Evolutionary conservation across 768 basidiomycete species (phyloP).

Genomic region (Rhodotorula graminis): DNA sequence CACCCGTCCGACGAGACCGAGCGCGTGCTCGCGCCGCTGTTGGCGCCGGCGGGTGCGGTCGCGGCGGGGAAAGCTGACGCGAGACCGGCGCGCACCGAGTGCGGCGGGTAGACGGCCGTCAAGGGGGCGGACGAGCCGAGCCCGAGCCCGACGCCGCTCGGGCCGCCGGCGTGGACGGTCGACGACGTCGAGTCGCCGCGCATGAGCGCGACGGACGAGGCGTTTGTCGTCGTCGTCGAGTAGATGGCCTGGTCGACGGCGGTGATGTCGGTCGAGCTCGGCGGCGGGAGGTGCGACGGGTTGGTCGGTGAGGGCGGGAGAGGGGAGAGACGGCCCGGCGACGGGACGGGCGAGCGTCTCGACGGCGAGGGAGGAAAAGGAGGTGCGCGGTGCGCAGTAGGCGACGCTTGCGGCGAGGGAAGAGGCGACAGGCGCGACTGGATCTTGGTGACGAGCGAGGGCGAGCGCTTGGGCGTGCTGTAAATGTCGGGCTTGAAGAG

Average conservation of each 20-base stretch:
- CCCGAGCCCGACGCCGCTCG: conserved; percentile 12
- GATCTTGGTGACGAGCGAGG: conserved; percentile 10
- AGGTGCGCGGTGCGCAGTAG: conserved; percentile 43
- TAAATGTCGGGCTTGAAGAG: conserved; percentile 19
- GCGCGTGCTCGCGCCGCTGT: not conserved
- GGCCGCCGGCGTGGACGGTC: not conserved
- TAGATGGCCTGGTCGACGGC: not conserved
- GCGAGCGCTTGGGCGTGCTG: conserved; percentile 25
- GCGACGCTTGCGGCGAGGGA: not conserved
- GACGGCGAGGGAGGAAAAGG: conserved; percentile 10
- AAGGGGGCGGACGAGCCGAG: conserved; percentile 7
- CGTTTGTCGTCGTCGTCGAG: not conserved
- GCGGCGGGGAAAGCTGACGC: conserved; percentile 1
- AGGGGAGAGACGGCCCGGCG: not conserved
- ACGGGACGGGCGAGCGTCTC: not conserved
- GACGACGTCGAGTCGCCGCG: conserved; percentile 57
- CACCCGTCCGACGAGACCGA: not conserved
- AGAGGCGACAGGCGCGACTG: conserved; percentile 38
- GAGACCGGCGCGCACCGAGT: conserved; percentile 6
- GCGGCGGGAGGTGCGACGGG: conserved; percentile 4
- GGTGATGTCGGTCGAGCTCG: conserved; percentile 28
- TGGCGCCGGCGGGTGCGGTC: conserved; percentile 3
- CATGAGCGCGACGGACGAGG: conserved; percentile 58
- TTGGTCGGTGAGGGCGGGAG: not conserved
- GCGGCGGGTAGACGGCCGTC: not conserved